Evolutionary conservation across 345 rosid genomes (phyloP).

Genomic region (Populus pruinosa): DNA sequence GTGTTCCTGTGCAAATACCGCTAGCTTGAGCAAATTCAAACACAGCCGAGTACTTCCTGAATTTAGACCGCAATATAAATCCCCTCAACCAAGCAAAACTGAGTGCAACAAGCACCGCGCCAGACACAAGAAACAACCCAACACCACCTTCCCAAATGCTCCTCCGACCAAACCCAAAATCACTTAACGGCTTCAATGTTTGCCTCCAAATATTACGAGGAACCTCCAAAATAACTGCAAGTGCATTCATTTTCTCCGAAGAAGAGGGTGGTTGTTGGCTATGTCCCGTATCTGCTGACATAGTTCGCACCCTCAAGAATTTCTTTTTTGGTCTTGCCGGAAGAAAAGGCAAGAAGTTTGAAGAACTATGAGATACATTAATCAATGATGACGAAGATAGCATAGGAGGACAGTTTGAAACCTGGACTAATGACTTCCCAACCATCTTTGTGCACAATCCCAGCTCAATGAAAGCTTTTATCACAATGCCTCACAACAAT

Average conservation of each 20-base stretch:
- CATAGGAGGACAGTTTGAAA: conserved; percentile 38
- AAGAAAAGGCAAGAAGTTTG: conserved; percentile 43
- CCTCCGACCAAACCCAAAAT: conserved; percentile 87
- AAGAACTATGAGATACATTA: conserved; percentile 26
- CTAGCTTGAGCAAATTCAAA: conserved; percentile 81
- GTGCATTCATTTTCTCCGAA: conserved; percentile 42
- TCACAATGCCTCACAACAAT: background rate
- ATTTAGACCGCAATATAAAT: conserved; percentile 71
- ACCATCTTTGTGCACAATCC: conserved; percentile 35
- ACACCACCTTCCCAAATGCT: conserved; percentile 99
- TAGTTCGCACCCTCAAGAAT: conserved; percentile 37
- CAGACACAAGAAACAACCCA: conserved; percentile 87
- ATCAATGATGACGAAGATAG: conserved; percentile 36
- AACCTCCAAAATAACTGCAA: conserved; percentile 60
- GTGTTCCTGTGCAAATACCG: conserved; percentile 89
- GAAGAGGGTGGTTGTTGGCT: conserved; percentile 42
- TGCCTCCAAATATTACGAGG: conserved; percentile 76
- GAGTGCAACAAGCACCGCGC: conserved; percentile 77
- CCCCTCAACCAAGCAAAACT: conserved; percentile 90
- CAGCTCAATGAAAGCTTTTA: conserved; percentile 2
- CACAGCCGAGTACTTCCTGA: conserved; percentile 77
- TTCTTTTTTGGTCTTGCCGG: conserved; percentile 48
- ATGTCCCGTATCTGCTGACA: conserved; percentile 50
- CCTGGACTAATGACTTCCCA: conserved; percentile 41
- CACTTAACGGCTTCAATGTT: conserved; percentile 73